Evolutionary conservation across 495 filamentous ascomycete species (phyloP), one percentile per base, ranked within the genome.

Genomic region (Physcia stellaris): DNA sequence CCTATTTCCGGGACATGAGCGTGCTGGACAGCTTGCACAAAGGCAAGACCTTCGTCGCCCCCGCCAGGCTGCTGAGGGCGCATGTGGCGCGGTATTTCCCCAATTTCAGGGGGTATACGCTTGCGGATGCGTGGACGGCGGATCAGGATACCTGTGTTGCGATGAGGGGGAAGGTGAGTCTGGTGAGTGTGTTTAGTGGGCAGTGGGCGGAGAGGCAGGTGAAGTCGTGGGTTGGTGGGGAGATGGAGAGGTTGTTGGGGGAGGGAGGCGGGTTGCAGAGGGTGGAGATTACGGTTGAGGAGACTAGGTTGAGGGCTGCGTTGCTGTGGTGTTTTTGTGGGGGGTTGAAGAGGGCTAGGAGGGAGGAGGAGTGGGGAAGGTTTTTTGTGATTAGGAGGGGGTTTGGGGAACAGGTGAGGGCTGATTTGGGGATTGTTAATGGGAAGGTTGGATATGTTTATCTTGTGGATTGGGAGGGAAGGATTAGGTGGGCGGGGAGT

Each of bases 401-500:
- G 0, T 50, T 99, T 26, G 70, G 66, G 0, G 76, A 84, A 24
- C 64, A 77, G 16, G 73, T 94, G 20, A 73, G 78, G 39, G 79
- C 86, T 55, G 63, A 69, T 24, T 77, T 96, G 45, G 87, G 85
- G 2, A 60, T 90, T 52, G 55, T 84, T 55, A 99, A 96, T 59
- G 71, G 68, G 28, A 86, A 82, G 61, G 87, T 94, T 9, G 92
- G 92, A 10, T 95, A 95, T 64, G 83, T 86, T 19, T 99, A 94
- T 61, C 65, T 99, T 39, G 58, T 99, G 41, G 90, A 99, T 61
- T 64, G 73, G 48, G 61, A 85, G 32, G 92, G 84, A 60, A 79
- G 71, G 60, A 95, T 99, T 42, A 71, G 90, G 24, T 99, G 90
- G 90, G 90, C 88, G 0, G 90, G 83, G 3, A 87, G 85, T 57